Evolutionary conservation across 768 basidiomycete species (phyloP), one percentile per base, ranked within the genome.

Genomic region (Cystoderma amianthinum): DNA sequence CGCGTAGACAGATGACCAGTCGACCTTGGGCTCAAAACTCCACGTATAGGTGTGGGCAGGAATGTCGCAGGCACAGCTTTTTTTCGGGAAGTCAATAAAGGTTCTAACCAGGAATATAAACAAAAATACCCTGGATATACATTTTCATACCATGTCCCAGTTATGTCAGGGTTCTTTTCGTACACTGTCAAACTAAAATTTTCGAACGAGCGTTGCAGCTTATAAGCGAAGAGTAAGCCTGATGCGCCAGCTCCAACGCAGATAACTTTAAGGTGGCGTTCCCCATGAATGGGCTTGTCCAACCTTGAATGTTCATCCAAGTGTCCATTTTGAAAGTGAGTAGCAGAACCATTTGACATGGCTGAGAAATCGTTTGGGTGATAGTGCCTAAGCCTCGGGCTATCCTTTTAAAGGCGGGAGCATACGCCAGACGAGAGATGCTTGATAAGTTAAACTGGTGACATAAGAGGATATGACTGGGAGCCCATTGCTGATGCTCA

Each of bases 231-330:
- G 16, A 57, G 35, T 5, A 64, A 53, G 10, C 60, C 61, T n/a
- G 63, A 65, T 11, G 61, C 61, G n/a, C 62, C 63, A 11, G 60
- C 61, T 7, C 63, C 62, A 13, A 63, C 52, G 42, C 60, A 60
- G 23, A 60, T 51, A 16, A 65, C 48, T 42, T 47, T 59, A 44
- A 62, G 42, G 23, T 41, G 54, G 6, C 57, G 44, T 36, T 61
- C 55, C 2, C 48, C 32, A 38, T 62, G 52, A 9, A 64, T 58
- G 11, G 58, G 60, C n/a, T n/a, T n/a, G n/a, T n/a, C n/a, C n/a
- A n/a, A n/a, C n/a, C n/a, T n/a, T n/a, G n/a, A n/a, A n/a, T n/a
- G n/a, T n/a, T n/a, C n/a, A n/a, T n/a, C n/a, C n/a, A n/a, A n/a
- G n/a, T n/a, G n/a, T n/a, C n/a, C n/a, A n/a, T n/a, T n/a, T n/a